A percentile compares a stretch with the other conserved stretches of the same genome.
phyloP scores from a whole-genome alignment of 2,329 filamentous ascomycete genomes.

The Fusarium chlamydosporum region DNA sequence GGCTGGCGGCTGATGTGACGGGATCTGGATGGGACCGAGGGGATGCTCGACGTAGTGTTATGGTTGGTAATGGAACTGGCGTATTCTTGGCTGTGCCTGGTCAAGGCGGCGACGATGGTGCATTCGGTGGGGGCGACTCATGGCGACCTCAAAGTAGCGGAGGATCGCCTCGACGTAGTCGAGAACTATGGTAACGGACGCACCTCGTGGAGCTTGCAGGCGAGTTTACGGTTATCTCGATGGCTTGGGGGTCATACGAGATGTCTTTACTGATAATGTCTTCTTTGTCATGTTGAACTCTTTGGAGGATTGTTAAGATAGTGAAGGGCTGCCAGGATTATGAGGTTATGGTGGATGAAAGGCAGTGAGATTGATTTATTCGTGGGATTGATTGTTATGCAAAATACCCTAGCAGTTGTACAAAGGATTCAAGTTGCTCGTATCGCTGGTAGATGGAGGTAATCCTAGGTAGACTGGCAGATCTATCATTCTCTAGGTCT shows the following conservation, averaged over 20 bases:
- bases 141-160: constrained; percentile 59
- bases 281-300: constrained; percentile 12
- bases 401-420: constrained; percentile 45
- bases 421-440: constrained; percentile 33
- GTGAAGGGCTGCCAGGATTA: constrained; percentile 12
- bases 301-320: constrained; percentile 12
- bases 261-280: constrained; percentile 24
- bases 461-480: constrained; percentile 34
- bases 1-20: constrained; percentile 66
- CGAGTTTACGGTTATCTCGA: constrained; percentile 1
- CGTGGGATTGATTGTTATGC: constrained; percentile 35
- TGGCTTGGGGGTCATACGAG: neutral
- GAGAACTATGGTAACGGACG: constrained; percentile 47
- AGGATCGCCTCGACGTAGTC: constrained; percentile 51
- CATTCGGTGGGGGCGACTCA: constrained; percentile 38
- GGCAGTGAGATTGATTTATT: constrained; percentile 28
- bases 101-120: constrained; percentile 24
- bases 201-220: neutral
- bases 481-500: constrained; percentile 21
- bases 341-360: constrained; percentile 21
- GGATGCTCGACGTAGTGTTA: constrained; percentile 67
- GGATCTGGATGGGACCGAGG: constrained; percentile 65
- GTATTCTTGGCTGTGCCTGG: constrained; percentile 68
- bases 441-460: constrained; percentile 37
- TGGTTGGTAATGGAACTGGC: constrained; percentile 66